Percentiles rank a stretch among this genome's conserved stretches.
phyloP scores from a whole-genome alignment of 805 yeast species.

The Kazachstania kunashirensis region DNA sequence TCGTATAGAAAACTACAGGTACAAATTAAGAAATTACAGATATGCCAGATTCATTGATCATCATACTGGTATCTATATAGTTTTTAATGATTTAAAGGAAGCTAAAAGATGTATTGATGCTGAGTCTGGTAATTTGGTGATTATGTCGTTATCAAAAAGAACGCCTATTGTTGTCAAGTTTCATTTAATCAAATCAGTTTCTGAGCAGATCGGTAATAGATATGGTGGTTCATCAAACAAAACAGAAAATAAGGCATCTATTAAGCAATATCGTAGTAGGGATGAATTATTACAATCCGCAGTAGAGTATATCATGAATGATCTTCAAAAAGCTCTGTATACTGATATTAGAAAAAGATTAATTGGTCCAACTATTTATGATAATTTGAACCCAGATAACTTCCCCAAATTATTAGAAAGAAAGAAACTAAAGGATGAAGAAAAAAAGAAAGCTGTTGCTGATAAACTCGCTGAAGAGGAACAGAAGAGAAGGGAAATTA shows the following conservation, averaged over 20 bases:
- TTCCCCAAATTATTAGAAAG: slow-evolving; percentile 42
- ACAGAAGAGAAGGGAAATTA: slow-evolving; percentile 15
- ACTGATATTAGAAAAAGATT: slow-evolving; percentile 68
- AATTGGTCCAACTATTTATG: slow-evolving; percentile 59
- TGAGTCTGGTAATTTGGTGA: slow-evolving; percentile 19
- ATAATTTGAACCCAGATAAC: slow-evolving; percentile 46
- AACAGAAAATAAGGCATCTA: neutral
- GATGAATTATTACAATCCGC: slow-evolving; percentile 49
- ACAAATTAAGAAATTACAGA: slow-evolving; percentile 45
- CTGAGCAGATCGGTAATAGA: neutral
- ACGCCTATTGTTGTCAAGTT: slow-evolving; percentile 19
- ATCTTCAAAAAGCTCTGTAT: slow-evolving; percentile 50
- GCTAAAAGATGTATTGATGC: slow-evolving; percentile 20
- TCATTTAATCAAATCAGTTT: slow-evolving; percentile 12
- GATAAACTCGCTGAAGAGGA: slow-evolving; percentile 17
- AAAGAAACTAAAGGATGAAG: slow-evolving; percentile 24
- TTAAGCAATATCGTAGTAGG: slow-evolving; percentile 11
- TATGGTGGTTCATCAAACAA: neutral
- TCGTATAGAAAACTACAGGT: slow-evolving; percentile 55
- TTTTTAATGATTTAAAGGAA: slow-evolving; percentile 41
- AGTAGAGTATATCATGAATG: slow-evolving; percentile 45
- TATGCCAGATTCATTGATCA: slow-evolving; percentile 62
- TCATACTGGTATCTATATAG: slow-evolving; percentile 55
- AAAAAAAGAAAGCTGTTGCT: slow-evolving; percentile 7
- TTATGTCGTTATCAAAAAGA: slow-evolving; percentile 16